Conservation (phyloP, 257 asterid genomes). For the Ophiorrhiza pumila region DNA sequence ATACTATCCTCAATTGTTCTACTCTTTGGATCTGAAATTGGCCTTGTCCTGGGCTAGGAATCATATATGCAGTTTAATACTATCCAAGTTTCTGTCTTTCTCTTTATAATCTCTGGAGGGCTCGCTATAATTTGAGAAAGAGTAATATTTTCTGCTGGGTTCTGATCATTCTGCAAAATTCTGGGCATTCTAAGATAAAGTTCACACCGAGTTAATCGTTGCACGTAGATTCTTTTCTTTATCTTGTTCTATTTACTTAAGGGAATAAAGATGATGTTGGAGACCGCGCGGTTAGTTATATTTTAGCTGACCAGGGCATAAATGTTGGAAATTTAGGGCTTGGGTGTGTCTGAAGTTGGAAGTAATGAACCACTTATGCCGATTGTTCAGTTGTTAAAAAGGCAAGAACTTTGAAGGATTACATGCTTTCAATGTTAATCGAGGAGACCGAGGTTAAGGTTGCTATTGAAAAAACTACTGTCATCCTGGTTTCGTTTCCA, state of each 20-base stretch:
- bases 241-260: neutral
- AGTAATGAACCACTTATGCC: neutral
- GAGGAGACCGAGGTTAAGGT: neutral
- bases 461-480: neutral
- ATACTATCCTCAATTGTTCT: neutral
- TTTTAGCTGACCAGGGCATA: neutral
- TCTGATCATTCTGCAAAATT: neutral
- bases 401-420: neutral
- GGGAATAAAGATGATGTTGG: neutral
- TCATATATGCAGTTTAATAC: neutral
- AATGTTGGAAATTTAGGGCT: neutral
- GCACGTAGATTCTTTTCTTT: neutral
- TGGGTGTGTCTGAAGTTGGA: neutral
- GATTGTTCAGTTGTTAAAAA: neutral
- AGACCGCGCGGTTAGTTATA: neutral
- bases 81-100: neutral
- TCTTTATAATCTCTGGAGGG: neutral
- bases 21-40: neutral
- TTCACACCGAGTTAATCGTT: neutral
- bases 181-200: neutral
- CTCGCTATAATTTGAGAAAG: neutral
- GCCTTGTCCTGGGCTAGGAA: neutral
- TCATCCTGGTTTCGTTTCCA: neutral
- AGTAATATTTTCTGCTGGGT: neutral
- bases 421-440: neutral